Conservation (phyloP, 495 filamentous ascomycete species). For the Xylaria bambusicola region DNA sequence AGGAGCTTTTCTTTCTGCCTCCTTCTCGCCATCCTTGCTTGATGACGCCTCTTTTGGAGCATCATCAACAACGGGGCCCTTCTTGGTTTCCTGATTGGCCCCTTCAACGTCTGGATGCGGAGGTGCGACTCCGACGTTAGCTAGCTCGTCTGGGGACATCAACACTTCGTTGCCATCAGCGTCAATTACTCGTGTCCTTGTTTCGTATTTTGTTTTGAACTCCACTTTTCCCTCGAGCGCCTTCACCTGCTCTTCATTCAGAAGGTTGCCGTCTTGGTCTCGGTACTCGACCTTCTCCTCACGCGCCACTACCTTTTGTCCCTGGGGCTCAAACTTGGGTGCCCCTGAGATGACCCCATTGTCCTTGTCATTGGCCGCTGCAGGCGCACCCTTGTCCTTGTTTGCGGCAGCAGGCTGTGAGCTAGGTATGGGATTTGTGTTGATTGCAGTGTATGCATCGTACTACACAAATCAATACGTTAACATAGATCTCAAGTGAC, state of each 20-base stretch:
- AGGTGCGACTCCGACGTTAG: slow-evolving; percentile 57
- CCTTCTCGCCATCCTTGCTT: slow-evolving; percentile 65
- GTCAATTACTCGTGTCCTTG: slow-evolving; percentile 81
- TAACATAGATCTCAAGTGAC: slow-evolving; percentile 17
- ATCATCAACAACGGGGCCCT: slow-evolving; percentile 39
- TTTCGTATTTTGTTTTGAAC: slow-evolving; percentile 93
- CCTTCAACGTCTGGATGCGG: slow-evolving; percentile 86
- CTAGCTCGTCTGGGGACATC: slow-evolving; percentile 37
- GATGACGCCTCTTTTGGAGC: slow-evolving; percentile 54
- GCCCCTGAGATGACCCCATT: slow-evolving; percentile 45
- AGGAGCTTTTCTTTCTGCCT: slow-evolving; percentile 57
- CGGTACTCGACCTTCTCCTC: slow-evolving; percentile 93
- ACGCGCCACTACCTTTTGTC: slow-evolving; percentile 59
- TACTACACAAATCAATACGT: slow-evolving; percentile 36
- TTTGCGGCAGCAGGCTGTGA: slow-evolving; percentile 35
- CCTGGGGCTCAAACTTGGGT: slow-evolving; percentile 40
- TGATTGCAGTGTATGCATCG: slow-evolving; percentile 41
- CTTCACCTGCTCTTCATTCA: slow-evolving; percentile 80
- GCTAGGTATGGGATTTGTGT: slow-evolving; percentile 31
- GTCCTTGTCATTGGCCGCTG: slow-evolving; percentile 22
- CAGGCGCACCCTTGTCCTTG: slow-evolving; percentile 27
- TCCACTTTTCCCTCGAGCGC: slow-evolving; percentile 86
- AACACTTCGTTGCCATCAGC: slow-evolving; percentile 68
- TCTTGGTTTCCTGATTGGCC: slow-evolving; percentile 64
- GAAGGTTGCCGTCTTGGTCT: slow-evolving; percentile 87